These are phyloP conservation scores for Cytospora leucostoma DNA, from an alignment of 2,329 filamentous ascomycete species.

Conservation along the genomic window DNA sequence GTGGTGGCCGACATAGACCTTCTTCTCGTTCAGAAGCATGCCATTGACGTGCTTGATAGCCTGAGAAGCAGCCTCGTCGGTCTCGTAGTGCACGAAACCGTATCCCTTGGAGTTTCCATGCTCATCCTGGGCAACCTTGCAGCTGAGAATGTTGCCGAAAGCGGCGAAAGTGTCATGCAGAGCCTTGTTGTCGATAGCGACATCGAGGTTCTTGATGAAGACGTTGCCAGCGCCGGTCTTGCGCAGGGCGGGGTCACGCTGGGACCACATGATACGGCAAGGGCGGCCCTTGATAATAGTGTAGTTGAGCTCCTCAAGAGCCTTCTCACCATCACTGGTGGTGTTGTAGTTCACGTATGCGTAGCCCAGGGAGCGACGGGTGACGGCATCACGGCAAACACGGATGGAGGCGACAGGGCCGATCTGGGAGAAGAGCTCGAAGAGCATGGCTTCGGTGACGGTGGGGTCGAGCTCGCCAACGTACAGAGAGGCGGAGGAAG, in stretches of 20 bases:
- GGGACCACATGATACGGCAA: conserved; percentile 99
- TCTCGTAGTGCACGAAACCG: conserved; percentile 99
- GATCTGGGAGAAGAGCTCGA: conserved; percentile 99
- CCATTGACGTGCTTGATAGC: conserved; percentile 99
- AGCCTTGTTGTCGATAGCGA: conserved; percentile 99
- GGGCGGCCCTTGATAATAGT: conserved; percentile 98
- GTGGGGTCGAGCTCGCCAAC: conserved; percentile 97
- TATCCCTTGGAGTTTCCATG: conserved; percentile 96
- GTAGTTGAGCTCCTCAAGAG: conserved; percentile 99
- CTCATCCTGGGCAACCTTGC: conserved; percentile 99
- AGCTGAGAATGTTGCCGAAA: conserved; percentile 98
- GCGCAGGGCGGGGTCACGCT: conserved; percentile 97
- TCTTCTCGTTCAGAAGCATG: conserved; percentile 99
- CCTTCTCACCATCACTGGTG: conserved; percentile 93
- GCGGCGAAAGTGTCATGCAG: conserved; percentile 98
- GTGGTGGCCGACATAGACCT: conserved; percentile 98
- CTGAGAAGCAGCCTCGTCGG: conserved; percentile 91
- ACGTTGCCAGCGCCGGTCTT: conserved; percentile 99
- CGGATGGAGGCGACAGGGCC: conserved; percentile 98
- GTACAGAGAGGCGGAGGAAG: conserved; percentile 97
- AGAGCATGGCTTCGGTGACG: conserved; percentile 99
- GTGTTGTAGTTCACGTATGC: conserved; percentile 99
- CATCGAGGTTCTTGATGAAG: conserved; percentile 99
- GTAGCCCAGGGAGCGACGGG: conserved; percentile 96
- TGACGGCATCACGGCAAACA: conserved; percentile 98